Evolutionary conservation across 2,329 filamentous ascomycete species (phyloP), one percentile per base, ranked within the genome.

Genomic region (Colletotrichum acutatum): DNA sequence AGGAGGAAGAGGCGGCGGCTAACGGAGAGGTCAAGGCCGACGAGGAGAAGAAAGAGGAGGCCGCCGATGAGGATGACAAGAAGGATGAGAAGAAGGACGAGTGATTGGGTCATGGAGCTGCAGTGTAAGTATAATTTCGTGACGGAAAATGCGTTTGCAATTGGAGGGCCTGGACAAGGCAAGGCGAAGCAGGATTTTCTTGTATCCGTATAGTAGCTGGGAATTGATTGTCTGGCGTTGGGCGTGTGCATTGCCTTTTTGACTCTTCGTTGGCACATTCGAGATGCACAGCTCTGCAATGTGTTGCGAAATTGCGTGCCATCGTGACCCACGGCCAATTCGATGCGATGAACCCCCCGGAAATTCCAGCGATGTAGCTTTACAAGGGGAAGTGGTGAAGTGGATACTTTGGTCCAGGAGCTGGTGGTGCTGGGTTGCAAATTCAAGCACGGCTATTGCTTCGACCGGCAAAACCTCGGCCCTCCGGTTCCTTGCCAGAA

Each of bases 1-100:
- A 74, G 52, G 81, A 79, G 46, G 80, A 82, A 75, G 79, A 80
- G 70, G 79, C 80, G 69, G 76, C 72, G 57, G 77, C 77, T 52
- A 78, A 78, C 22, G 76, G 77, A 22, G 78, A 78, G 30, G 77
- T 76, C 59, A 78, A 82, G 75, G 26, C 46, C 11, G 68, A 69
- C 8, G 72, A 72, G 26, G 68, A 74, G 57, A 67, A 74, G 71
- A 71, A 66, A 28, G 72, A 78, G 53, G 54, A 76, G 53, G 67
- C 64, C n/a, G 69, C 77, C 71, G 53, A 76, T 12, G 69, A 75
- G 42, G 57, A 68, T 56, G 70, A 49, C 26, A 69, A 74, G 64
- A 71, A 76, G 61, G 59, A 62, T 52, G 71, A 66, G 61, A 60
- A 62, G 64, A 58, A 59, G 54, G 74, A 62, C 61, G 66, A 69